Evolutionary conservation across 2,329 filamentous ascomycete species (phyloP).

Genomic region (Bipolaris sorokiniana): DNA sequence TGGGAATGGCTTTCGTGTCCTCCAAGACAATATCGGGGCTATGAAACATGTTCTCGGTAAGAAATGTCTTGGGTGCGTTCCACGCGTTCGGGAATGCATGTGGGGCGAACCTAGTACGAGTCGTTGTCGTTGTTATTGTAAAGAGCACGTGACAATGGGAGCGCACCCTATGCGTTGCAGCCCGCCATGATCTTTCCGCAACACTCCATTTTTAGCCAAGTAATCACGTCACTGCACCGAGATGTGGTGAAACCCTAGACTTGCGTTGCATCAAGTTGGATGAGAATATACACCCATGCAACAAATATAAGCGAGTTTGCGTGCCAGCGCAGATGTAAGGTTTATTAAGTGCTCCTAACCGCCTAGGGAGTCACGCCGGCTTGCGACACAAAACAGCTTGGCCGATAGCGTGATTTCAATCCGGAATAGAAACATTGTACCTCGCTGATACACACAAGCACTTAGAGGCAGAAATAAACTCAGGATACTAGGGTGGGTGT

Average conservation of each 20-base stretch:
- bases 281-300: background rate
- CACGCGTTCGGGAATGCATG: background rate
- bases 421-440: background rate
- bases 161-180: background rate
- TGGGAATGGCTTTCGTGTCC: background rate
- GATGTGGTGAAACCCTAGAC: background rate
- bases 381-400: background rate
- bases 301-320: background rate
- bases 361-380: background rate
- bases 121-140: background rate
- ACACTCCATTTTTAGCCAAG: background rate
- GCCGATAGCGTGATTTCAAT: too few species aligned
- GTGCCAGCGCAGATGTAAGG: background rate
- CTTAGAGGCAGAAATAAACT: background rate
- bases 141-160: background rate
- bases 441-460: background rate
- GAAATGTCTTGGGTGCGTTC: conserved; percentile 2
- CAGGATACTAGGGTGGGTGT: background rate
- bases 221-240: too few species aligned
- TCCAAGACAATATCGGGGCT: background rate
- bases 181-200: background rate
- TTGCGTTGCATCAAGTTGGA: background rate
- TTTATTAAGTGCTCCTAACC: background rate
- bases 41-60: background rate
- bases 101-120: background rate